Base-by-base conservation (phyloP, 73 alveolate genomes). In the Paramecium caudatum region DNA sequence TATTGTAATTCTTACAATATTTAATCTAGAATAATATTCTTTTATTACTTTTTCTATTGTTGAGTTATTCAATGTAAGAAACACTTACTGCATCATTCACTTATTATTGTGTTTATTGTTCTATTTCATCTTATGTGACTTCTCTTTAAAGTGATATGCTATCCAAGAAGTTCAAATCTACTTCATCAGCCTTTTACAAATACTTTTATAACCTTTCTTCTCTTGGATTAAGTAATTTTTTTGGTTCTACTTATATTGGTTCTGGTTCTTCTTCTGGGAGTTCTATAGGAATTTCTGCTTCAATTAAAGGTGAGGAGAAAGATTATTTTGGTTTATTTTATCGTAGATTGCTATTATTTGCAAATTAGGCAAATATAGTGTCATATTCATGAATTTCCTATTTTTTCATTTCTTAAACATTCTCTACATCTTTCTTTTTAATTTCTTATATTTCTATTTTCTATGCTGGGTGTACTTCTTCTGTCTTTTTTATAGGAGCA, bases 101-200 rank as follows among this genome's bases (percentile, higher is more conserved):
- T 0, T 34, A 34, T 68, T 32, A 68, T 4, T 4, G 12, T 37
- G 25, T 25, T 37, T 68, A 45, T 16, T 63, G 34, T 63, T 25
- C 37, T 37, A 34, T 4, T 68, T 34, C 7, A 68, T 68, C 84
- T 33, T 34, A 5, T 3, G 1, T 2, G 25, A 13, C 17, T 32
- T 68, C 33, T 10, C 47, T 33, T 21, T 55, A 55, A 23, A 55
- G 45, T 55, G 23, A 27, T 27, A 55, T 55, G 23, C 30, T 55
- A 27, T 55, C 80, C 30, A 55, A 55, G 80, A 55, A 55, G 7
- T 68, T 37, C 7, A 68, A 36, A 68, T 68, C 50, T 25, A 37
- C 47, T 33, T 68, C 50, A n/a, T 68, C 84, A 33, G 84, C 84
- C n/a, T 68, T 68, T 68, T 68, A 13, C 33, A 68, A 68, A 68